A percentile compares a stretch with the other conserved stretches of the same genome.
Evolutionary conservation across 1,139 yeast species (phyloP).

Genomic region (Sporopachydermia cereana): DNA sequence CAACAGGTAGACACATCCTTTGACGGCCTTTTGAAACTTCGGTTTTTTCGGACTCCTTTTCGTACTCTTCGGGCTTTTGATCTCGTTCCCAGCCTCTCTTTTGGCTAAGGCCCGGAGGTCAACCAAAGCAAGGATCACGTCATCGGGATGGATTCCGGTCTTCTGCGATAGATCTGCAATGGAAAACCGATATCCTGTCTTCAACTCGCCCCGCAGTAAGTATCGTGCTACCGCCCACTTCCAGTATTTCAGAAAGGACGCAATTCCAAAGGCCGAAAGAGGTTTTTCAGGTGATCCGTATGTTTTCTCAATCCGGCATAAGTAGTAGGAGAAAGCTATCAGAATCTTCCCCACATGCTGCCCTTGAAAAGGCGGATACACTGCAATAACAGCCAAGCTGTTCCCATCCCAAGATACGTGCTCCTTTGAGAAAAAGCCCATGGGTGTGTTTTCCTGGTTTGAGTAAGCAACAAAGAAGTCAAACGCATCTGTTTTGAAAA

Average conservation of each 20-base stretch:
- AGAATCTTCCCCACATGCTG: slow-evolving; percentile 65
- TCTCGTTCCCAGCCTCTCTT: no score
- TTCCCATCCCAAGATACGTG: slow-evolving; percentile 72
- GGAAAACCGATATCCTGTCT: slow-evolving; percentile 25
- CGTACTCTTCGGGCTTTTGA: no score
- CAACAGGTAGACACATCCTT: neutral
- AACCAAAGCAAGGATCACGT: slow-evolving; percentile 52
- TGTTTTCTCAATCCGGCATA: slow-evolving; percentile 42
- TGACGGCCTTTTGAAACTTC: neutral
- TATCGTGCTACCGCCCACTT: slow-evolving; percentile 36
- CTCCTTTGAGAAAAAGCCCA: slow-evolving; percentile 93
- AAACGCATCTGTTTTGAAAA: slow-evolving; percentile 65
- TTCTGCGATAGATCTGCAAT: slow-evolving; percentile 40
- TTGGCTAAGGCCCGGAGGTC: slow-evolving; percentile 42
- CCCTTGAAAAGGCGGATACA: slow-evolving; percentile 87
- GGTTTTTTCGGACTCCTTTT: no score
- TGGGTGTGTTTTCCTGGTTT: slow-evolving; percentile 31
- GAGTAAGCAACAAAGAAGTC: slow-evolving; percentile 71
- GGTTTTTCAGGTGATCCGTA: slow-evolving; percentile 91
- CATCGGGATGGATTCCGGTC: slow-evolving; percentile 66
- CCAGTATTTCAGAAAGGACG: slow-evolving; percentile 75
- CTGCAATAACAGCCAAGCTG: slow-evolving; percentile 81
- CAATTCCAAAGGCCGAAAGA: slow-evolving; percentile 66
- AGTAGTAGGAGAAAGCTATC: slow-evolving; percentile 71
- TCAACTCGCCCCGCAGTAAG: slow-evolving; percentile 18